Evolutionary conservation across 192 early-diverging fungal genomes (phyloP).

Genomic region (Phycomyces nitens): DNA sequence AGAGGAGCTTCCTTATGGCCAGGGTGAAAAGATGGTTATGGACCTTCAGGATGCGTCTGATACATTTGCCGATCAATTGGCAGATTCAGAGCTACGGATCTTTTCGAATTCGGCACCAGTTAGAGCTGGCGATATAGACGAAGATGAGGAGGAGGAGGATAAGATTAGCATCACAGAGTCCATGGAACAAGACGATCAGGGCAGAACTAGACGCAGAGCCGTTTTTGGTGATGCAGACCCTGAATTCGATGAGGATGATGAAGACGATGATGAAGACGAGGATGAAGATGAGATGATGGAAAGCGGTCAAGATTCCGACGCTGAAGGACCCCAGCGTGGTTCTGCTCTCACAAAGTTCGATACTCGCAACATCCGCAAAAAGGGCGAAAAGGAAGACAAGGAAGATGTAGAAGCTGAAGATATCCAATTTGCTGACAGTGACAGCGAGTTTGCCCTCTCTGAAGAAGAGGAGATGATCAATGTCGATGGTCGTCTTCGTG

Average conservation of each 20-base stretch:
- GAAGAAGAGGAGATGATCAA: slow-evolving; percentile 36
- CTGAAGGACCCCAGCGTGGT: slow-evolving; percentile 40
- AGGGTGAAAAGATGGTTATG: slow-evolving; percentile 91
- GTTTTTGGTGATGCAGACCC: slow-evolving; percentile 59
- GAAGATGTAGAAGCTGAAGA: slow-evolving; percentile 23
- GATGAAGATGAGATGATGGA: slow-evolving; percentile 38
- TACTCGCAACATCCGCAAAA: slow-evolving; percentile 36
- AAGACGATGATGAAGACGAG: slow-evolving; percentile 38
- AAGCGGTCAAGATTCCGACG: slow-evolving; percentile 24
- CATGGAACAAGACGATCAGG: slow-evolving; percentile 35
- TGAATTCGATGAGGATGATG: slow-evolving; percentile 43
- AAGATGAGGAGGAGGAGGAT: slow-evolving; percentile 25
- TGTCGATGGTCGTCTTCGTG: slow-evolving; percentile 29
- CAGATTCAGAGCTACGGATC: slow-evolving; percentile 62
- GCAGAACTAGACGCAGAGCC: slow-evolving; percentile 55
- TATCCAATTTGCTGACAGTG: slow-evolving; percentile 67
- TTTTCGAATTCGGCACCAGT: slow-evolving; percentile 65
- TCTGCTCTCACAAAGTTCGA: slow-evolving; percentile 34
- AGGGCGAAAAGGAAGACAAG: slow-evolving; percentile 34
- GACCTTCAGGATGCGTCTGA: slow-evolving; percentile 81
- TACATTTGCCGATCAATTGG: slow-evolving; percentile 70
- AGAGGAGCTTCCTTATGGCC: slow-evolving; percentile 26
- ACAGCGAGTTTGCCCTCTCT: slow-evolving; percentile 61
- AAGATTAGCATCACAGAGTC: slow-evolving; percentile 19
- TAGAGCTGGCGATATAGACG: slow-evolving; percentile 41